Evolutionary conservation across 2,329 filamentous ascomycete genomes (phyloP).

Genomic region (Penicillium sp.): DNA sequence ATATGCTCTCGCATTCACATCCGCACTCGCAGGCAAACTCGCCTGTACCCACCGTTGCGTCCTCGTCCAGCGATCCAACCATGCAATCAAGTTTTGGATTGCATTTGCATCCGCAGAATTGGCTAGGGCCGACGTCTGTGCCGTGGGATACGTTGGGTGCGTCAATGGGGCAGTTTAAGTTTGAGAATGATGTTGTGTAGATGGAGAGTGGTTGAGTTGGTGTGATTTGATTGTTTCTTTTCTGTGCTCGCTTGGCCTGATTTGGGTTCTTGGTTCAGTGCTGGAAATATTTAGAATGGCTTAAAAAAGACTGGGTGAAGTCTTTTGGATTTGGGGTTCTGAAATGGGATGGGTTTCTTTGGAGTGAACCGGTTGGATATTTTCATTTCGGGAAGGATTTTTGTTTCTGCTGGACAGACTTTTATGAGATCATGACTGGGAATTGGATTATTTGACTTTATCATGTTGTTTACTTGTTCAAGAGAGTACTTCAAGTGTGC

Average conservation of each 20-base stretch:
- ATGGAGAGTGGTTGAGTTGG: neutral
- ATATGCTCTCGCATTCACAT: slow-evolving; percentile 16
- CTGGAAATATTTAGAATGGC: neutral
- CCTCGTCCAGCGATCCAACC: slow-evolving; percentile 21
- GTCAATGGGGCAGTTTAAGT: slow-evolving; percentile 17
- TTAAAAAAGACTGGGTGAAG: neutral
- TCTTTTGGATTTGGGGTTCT: neutral
- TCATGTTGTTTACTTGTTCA: neutral
- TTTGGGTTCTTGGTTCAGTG: neutral
- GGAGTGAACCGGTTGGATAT: neutral
- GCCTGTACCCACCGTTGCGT: slow-evolving; percentile 23
- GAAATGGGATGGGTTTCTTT: neutral
- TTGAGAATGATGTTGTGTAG: slow-evolving; percentile 10
- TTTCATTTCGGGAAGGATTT: neutral
- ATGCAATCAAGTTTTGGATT: slow-evolving; percentile 24
- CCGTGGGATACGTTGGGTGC: slow-evolving; percentile 30
- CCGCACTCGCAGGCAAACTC: slow-evolving; percentile 22
- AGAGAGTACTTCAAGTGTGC: neutral
- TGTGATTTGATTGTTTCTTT: neutral
- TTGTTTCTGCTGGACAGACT: neutral
- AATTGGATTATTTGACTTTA: neutral
- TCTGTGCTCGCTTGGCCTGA: neutral
- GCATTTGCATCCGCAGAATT: slow-evolving; percentile 37
- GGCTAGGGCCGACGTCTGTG: slow-evolving; percentile 35
- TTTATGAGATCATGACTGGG: slow-evolving; percentile 19